These are phyloP conservation scores for Russula sp. DNA, from an alignment of 768 basidiomycete genomes.

Conservation along the genomic window DNA sequence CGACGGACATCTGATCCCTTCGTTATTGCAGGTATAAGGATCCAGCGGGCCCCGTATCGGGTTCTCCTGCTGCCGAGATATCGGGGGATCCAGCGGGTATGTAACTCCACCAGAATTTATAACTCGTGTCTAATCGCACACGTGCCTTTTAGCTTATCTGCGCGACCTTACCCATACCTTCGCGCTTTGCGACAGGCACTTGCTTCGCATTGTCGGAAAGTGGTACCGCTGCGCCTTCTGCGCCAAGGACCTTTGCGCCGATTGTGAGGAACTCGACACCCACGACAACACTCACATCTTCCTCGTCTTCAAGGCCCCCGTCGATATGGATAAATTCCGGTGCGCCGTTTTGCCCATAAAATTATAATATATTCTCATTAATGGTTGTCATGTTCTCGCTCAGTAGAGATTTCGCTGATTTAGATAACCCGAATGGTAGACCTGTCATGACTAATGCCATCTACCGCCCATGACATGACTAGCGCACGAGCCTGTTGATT, in stretches of 20 bases:
- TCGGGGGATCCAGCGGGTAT: conserved; percentile 56
- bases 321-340: conserved; percentile 75
- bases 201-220: conserved; percentile 74
- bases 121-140: not conserved
- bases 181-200: conserved; percentile 85
- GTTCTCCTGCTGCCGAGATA: conserved; percentile 37
- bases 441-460: conserved; percentile 18
- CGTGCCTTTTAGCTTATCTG: conserved; percentile 60
- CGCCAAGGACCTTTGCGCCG: conserved; percentile 79
- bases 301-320: conserved; percentile 81
- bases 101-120: conserved; percentile 12
- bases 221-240: conserved; percentile 95
- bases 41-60: conserved; percentile 53
- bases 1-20: not conserved
- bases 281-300: conserved; percentile 84
- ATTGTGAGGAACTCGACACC: conserved; percentile 75
- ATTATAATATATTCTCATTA: conserved; percentile 15
- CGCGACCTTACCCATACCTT: conserved; percentile 54
- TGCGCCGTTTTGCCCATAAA: conserved; percentile 37
- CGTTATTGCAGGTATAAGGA: conserved; percentile 52
- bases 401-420: conserved; percentile 21
- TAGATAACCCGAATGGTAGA: conserved; percentile 11
- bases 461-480: conserved; percentile 15
- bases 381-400: not conserved
- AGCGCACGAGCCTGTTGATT: too few relatives aligned